A percentile compares a stretch with the other conserved stretches of the same genome.
phyloP scores from a whole-genome alignment of 1,139 yeast species.

The Candida pseudoviswanathii region DNA sequence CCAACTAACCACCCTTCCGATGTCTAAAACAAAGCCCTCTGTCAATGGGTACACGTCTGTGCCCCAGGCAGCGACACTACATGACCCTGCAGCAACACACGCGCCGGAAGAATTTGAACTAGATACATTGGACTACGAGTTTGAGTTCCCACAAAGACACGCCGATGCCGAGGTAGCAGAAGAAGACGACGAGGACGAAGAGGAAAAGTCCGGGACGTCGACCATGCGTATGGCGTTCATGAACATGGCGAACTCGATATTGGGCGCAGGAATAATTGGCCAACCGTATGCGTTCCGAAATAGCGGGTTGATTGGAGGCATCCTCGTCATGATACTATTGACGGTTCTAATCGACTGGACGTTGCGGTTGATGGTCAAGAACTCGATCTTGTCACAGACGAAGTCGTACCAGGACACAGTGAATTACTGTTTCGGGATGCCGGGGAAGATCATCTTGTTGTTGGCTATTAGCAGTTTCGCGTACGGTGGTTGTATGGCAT shows the following conservation, averaged over 20 bases:
- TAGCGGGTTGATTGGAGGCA: conserved; percentile 77
- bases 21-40: neutral
- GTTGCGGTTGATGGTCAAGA: conserved; percentile 70
- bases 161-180: conserved; percentile 6
- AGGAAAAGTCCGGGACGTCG: conserved; percentile 33
- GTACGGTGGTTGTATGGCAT: conserved; percentile 93
- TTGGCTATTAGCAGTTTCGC: conserved; percentile 87
- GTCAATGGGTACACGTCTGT: conserved; percentile 5
- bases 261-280: conserved; percentile 95
- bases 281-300: conserved; percentile 88
- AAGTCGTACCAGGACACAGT: conserved; percentile 87
- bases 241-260: conserved; percentile 94
- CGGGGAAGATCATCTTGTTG: conserved; percentile 69
- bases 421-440: conserved; percentile 70
- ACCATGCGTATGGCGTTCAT: conserved; percentile 85
- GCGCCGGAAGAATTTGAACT: conserved; percentile 27
- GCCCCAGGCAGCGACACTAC: conserved; percentile 2
- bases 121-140: conserved; percentile 26
- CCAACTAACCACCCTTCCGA: neutral
- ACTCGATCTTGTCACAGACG: conserved; percentile 75
- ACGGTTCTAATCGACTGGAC: conserved; percentile 90
- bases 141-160: conserved; percentile 12
- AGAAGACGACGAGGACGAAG: conserved; percentile 11
- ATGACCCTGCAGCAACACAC: neutral
- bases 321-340: conserved; percentile 58